phyloP scores from a whole-genome alignment of 805 yeast species.

The Saccharomycopsis oosterbeekiorum region DNA sequence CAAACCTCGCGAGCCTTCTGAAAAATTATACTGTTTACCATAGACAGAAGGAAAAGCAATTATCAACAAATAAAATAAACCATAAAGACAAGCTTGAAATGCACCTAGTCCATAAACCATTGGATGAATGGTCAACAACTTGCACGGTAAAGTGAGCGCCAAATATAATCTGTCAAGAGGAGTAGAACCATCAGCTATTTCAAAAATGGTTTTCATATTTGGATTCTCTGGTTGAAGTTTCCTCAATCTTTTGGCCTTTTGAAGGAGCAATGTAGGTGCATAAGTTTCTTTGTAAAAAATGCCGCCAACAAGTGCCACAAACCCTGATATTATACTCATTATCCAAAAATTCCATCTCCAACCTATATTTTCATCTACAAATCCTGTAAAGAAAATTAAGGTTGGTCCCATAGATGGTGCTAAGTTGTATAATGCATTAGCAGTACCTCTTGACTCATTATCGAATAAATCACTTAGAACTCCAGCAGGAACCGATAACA shows the following conservation, averaged over 20 bases:
- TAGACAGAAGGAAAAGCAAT: conserved; percentile 51
- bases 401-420: conserved; percentile 58
- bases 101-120: conserved; percentile 55
- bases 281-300: conserved; percentile 48
- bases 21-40: conserved; percentile 36
- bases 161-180: conserved; percentile 8
- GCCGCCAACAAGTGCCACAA: conserved; percentile 34
- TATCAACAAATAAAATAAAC: conserved; percentile 54
- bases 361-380: conserved; percentile 36
- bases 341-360: conserved; percentile 65
- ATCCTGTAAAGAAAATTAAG: conserved; percentile 36
- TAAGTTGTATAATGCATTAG: conserved; percentile 44
- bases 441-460: conserved; percentile 41
- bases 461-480: conserved; percentile 51
- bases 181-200: conserved; percentile 37
- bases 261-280: conserved; percentile 40
- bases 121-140: conserved; percentile 45
- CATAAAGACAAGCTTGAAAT: conserved; percentile 57
- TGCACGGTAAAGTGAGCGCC: conserved; percentile 44
- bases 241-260: conserved; percentile 38
- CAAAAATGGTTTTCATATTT: conserved; percentile 50
- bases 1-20: conserved; percentile 41
- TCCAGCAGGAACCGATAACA: conserved; percentile 63
- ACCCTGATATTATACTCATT: conserved; percentile 44
- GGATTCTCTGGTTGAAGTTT: conserved; percentile 44